Evolutionary conservation across 2,329 filamentous ascomycete genomes (phyloP), one percentile per base, ranked within the genome.

Genomic region (Cadophora sp.): DNA sequence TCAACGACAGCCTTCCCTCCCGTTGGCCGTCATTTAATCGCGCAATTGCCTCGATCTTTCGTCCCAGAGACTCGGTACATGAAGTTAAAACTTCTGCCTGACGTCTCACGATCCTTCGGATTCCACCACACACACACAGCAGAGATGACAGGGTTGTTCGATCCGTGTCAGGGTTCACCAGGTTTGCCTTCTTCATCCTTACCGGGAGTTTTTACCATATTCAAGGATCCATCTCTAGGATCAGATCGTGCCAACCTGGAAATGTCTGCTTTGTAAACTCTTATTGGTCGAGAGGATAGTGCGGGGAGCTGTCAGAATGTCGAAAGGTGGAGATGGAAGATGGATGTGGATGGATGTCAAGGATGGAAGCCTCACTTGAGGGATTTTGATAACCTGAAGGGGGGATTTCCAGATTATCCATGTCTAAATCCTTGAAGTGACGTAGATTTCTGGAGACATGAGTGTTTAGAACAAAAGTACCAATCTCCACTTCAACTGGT

Each of bases 291-390:
- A 41, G 55, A 24, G 20, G 5, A 43, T 18, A 43, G 36, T 58
- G 55, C 36, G 55, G 55, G 55, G 55, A 58, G 55, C 55, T 58
- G 55, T 58, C 55, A 58, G 55, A 58, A 39, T 14, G 9, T 20
- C 7, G 33, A 41, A 58, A 22, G 33, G 53, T 58, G 53, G 53
- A 58, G 16, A n/a, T n/a, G n/a, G n/a, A n/a, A n/a, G n/a, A n/a
- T n/a, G n/a, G n/a, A n/a, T n/a, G 6, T 41, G 55, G 45, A 22
- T 48, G 43, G 41, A 43, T 43, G 41, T n/a, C 20, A 16, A n/a
- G 33, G 36, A 56, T 4, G 55, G 20, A 24, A 58, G 55, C 55
- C 53, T 41, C 20, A 58, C 33, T 58, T 58, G 55, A 58, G 55
- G 55, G 55, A 58, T 58, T 41, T 58, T 41, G 55, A 27, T 58